Evolutionary conservation across 2,329 filamentous ascomycete genomes (phyloP), one percentile per base, ranked within the genome.

Genomic region (Pyricularia grisea): DNA sequence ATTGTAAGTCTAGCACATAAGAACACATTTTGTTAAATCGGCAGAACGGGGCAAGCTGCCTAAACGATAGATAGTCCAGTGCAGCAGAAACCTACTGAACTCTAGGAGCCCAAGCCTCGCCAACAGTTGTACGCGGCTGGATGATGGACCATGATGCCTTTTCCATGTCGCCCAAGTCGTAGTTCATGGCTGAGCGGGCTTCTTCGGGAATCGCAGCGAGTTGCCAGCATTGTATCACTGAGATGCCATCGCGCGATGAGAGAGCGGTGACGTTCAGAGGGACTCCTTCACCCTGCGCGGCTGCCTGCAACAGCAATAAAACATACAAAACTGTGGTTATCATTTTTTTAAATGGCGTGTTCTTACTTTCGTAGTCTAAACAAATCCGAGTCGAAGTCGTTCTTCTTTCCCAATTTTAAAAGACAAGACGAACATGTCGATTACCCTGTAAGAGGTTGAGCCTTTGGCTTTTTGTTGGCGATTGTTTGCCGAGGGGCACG

Each of bases 21-120:
- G 7, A 14, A 17, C 42, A 50, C 17, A 9, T 6, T 10, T 14
- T n/a, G 42, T 50, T 50, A 36, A 36, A 50, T 50, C 42, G 20
- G 42, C 17, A 50, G 42, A n/a, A 50, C 31, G 28, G 27, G 30
- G 1, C 36, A 36, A 14, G 10, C 14, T 14, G 20, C 4, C n/a
- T 2, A n/a, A 23, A 10, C 31, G 30, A 4, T 3, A 1, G 25
- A 50, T 31, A 10, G 25, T n/a, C 6, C 3, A n/a, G 27, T 17
- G 11, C 11, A 5, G 5, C 14, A 25, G 25, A 14, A 65, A 69
- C 74, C 67, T 33, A 78, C 76, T 78, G 77, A 28, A 76, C 73
- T 9, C 73, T 67, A 3, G 76, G 75, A 23, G 77, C 77, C 77
- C 77, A 78, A 0, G 77, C 77, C 69, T 78, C 74, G 7, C 77